These are phyloP conservation scores for Simplicillium sp. DNA, from an alignment of 2,329 filamentous ascomycete species.

Conservation along the genomic window DNA sequence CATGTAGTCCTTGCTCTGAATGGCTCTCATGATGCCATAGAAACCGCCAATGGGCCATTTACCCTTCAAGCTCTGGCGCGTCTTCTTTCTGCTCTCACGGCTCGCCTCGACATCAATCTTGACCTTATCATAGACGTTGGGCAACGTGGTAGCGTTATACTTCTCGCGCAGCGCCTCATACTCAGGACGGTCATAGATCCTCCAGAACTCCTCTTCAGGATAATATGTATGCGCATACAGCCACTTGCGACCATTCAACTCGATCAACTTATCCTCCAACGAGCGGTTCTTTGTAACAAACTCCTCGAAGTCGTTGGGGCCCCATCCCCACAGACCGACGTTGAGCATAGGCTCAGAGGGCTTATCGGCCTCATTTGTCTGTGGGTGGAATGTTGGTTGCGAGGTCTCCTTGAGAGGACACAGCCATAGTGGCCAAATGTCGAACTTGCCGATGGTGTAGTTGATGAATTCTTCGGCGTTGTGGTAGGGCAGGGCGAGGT, in stretches of 20 bases:
- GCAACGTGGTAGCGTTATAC: slow-evolving; percentile 48
- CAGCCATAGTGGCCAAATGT: slow-evolving; percentile 19
- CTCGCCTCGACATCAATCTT: slow-evolving; percentile 28
- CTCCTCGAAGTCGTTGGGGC: slow-evolving; percentile 35
- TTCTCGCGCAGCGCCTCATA: slow-evolving; percentile 51
- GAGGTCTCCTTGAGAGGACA: slow-evolving; percentile 12
- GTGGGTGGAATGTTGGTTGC: slow-evolving; percentile 14
- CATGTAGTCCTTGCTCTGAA: slow-evolving; percentile 45
- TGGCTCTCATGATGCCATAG: slow-evolving; percentile 49
- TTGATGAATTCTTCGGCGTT: slow-evolving; percentile 23
- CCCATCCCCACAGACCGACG: slow-evolving; percentile 65
- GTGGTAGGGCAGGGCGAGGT: slow-evolving; percentile 47
- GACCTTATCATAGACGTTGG: slow-evolving; percentile 60
- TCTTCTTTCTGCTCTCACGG: slow-evolving; percentile 1
- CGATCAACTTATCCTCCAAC: slow-evolving; percentile 53
- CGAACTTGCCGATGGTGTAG: slow-evolving; percentile 15
- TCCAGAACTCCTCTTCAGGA: slow-evolving; percentile 55
- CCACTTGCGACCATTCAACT: slow-evolving; percentile 69
- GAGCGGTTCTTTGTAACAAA: slow-evolving; percentile 57
- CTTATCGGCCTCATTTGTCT: background rate
- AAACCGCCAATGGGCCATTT: slow-evolving; percentile 49
- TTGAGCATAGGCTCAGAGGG: slow-evolving; percentile 37
- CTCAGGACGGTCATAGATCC: slow-evolving; percentile 43
- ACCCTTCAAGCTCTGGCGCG: slow-evolving; percentile 33
- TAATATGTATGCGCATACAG: slow-evolving; percentile 76